Evolutionary conservation across 2,329 filamentous ascomycete species (phyloP).

Genomic region (Rhinocladiella mackenziei): DNA sequence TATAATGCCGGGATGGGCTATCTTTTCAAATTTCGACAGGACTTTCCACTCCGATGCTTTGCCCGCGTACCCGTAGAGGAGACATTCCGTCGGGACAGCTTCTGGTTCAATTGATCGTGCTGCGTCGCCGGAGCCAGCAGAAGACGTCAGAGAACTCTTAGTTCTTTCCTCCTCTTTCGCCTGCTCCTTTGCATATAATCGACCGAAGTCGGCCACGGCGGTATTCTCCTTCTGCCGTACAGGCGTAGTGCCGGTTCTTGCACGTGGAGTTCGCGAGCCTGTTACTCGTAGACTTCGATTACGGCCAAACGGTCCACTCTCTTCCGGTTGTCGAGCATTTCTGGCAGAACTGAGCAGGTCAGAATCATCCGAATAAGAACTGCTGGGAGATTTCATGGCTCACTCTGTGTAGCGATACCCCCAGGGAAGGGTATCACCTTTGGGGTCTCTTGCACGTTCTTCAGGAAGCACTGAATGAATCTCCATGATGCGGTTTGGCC

Average conservation of each 20-base stretch:
- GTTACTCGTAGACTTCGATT: conserved; percentile 46
- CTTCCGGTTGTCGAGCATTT: conserved; percentile 53
- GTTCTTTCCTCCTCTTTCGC: conserved; percentile 36
- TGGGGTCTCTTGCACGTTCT: conserved; percentile 58
- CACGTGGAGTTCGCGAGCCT: conserved; percentile 46
- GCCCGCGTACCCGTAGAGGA: conserved; percentile 77
- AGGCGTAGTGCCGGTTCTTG: conserved; percentile 56
- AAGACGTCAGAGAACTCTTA: conserved; percentile 18
- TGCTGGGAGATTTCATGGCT: conserved; percentile 31
- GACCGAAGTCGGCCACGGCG: conserved; percentile 46
- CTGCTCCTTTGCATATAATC: conserved; percentile 44
- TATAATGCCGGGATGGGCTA: conserved; percentile 61
- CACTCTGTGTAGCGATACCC: conserved; percentile 60
- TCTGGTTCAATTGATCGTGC: conserved; percentile 37
- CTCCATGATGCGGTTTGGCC: conserved; percentile 48
- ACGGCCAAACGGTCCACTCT: conserved; percentile 58
- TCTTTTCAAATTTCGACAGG: conserved; percentile 79
- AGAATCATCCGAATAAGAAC: conserved; percentile 5
- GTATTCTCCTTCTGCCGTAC: conserved; percentile 51
- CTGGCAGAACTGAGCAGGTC: conserved; percentile 40
- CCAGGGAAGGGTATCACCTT: conserved; percentile 60
- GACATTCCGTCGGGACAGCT: conserved; percentile 64
- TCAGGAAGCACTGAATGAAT: conserved; percentile 62
- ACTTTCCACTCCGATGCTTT: conserved; percentile 72
- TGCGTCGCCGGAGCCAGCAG: conserved; percentile 14